Base-by-base conservation (phyloP, 257 asterid species). In the Hygrophila difformis region DNA sequence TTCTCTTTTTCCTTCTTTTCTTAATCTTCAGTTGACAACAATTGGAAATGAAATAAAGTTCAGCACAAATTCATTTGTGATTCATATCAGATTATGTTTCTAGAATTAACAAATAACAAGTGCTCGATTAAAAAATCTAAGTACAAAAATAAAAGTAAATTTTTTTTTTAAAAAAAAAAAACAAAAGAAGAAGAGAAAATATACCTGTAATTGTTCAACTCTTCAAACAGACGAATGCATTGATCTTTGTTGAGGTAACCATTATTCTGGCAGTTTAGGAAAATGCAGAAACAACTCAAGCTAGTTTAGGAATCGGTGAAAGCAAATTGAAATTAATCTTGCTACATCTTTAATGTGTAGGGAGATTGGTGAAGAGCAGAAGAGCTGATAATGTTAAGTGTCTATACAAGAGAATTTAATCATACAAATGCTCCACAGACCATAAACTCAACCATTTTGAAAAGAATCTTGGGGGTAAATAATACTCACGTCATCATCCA, bases 141-240 rank as follows among this genome's bases (percentile, higher is more conserved):
- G 31, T 26, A 26, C 4, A 26, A 5, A 26, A 26, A 8, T 3
- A 18, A 37, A 57, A 44, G 33, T 15, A 43, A 16, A 29, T 48
- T 17, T 33, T 35, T 39, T 33, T 33, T 24, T 28, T 31, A 45
- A 46, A 34, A 18, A 39, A 56, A 34, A 35, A 24, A 8, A 15
- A 5, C 17, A 44, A 18, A 39, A 49, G 22, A n/a, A 13, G 22
- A 1, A 15, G 19, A 18, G 4, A 17, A 47, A 47, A 2, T 12
- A 1, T 62, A 91, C 99, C 99, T 80, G 89, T 91, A 91, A 33
- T 78, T 91, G 79, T 91, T 86, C 64, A 91, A 77, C 66, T 91
- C 99, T 63, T 82, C 95, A 56, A 91, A 82, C 58, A 91, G 75
- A 29, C 38, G 82, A 61, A 72, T 75, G 65, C 96, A 91, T 63